These are phyloP conservation scores for Lachnum nothofagi DNA, from an alignment of 2,329 filamentous ascomycete species.

Conservation along the genomic window DNA sequence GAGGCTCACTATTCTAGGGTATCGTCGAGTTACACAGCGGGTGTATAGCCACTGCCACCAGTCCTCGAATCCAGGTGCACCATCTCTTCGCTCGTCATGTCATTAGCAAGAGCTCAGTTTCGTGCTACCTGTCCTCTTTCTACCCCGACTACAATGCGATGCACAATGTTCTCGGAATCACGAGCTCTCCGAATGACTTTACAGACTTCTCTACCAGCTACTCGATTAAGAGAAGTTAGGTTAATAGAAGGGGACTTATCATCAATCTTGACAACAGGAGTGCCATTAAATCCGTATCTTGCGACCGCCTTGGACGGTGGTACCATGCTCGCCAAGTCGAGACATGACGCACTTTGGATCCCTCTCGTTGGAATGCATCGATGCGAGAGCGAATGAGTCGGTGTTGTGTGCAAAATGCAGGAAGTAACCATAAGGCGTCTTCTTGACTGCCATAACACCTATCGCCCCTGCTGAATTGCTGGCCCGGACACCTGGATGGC, in stretches of 20 bases:
- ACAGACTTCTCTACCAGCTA: background rate
- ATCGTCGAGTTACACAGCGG: background rate
- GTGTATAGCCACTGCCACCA: background rate
- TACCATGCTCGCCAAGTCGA: constrained; percentile 41
- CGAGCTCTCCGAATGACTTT: background rate
- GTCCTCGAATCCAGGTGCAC: too few relatives aligned
- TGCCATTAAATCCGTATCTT: constrained; percentile 27
- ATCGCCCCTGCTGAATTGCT: constrained; percentile 83
- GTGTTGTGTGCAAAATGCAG: constrained; percentile 97
- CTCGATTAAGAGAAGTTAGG: background rate
- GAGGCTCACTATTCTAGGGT: background rate
- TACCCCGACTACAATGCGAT: background rate
- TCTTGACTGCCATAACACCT: constrained; percentile 86
- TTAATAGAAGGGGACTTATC: background rate
- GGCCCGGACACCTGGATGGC: constrained; percentile 75
- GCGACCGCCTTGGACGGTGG: constrained; percentile 30
- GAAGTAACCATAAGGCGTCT: constrained; percentile 67
- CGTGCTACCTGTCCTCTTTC: background rate
- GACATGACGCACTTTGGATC: constrained; percentile 84
- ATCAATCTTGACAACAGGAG: background rate
- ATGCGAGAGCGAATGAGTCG: constrained; percentile 78
- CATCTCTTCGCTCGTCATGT: background rate
- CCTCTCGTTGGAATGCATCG: constrained; percentile 74
- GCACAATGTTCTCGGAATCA: background rate
- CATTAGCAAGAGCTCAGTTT: background rate